Evolutionary conservation across 2,329 filamentous ascomycete species (phyloP).

Genomic region (Orbilia ellipsospora): DNA sequence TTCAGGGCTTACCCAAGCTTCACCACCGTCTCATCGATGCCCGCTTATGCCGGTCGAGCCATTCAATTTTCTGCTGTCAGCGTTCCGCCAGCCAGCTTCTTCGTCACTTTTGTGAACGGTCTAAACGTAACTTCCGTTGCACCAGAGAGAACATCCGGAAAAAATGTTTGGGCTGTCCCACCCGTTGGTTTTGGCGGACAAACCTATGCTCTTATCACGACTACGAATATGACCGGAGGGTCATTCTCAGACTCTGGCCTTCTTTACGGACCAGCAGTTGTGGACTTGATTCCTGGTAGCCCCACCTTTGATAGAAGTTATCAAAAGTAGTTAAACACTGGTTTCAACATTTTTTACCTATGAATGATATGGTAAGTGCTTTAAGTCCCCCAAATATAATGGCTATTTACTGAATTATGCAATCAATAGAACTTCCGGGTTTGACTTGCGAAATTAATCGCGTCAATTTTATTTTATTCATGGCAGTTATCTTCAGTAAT

Average conservation of each 20-base stretch:
- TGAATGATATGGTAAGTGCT: no score
- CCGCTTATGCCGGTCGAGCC: slow-evolving; percentile 3
- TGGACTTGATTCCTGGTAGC: slow-evolving; percentile 9
- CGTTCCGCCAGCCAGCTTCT: slow-evolving; percentile 3
- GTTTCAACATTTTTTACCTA: no score
- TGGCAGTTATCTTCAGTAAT: no score
- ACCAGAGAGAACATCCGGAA: neutral
- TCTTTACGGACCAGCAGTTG: slow-evolving; percentile 18
- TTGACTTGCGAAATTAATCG: no score
- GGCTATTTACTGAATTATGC: no score
- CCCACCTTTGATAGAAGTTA: slow-evolving; percentile 9
- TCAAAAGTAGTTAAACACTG: neutral
- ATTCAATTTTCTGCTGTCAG: slow-evolving; percentile 11
- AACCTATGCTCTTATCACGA: slow-evolving; percentile 19
- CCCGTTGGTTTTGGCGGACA: slow-evolving; percentile 9
- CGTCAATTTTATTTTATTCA: no score
- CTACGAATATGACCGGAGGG: slow-evolving; percentile 5
- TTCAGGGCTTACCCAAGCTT: slow-evolving; percentile 72
- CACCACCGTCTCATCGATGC: slow-evolving; percentile 20
- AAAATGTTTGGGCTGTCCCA: neutral
- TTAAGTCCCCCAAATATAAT: no score
- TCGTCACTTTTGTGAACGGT: slow-evolving; percentile 13
- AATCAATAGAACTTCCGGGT: no score
- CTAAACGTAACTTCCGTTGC: slow-evolving; percentile 9
- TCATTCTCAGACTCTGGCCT: slow-evolving; percentile 8